Percentiles rank a stretch among this genome's conserved stretches.
Conservation (phyloP, 2,329 filamentous ascomycete species). For the Paraconiothyrium brasiliense region DNA sequence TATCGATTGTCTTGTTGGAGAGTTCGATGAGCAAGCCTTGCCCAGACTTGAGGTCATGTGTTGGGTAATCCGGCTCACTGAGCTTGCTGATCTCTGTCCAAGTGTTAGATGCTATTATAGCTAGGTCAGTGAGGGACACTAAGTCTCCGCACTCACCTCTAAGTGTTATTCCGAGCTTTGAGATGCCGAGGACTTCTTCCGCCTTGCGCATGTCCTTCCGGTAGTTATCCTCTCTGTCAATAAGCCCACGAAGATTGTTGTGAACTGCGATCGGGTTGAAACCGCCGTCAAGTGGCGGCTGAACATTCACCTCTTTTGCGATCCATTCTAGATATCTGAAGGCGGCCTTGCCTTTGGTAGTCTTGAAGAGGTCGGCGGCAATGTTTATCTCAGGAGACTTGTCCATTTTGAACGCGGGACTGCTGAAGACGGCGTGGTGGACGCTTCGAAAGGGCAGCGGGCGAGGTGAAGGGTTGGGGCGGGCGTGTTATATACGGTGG, state of each 20-base stretch:
- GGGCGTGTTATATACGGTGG: neutral
- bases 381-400: too few species aligned
- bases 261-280: neutral
- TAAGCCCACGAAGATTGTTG: neutral
- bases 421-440: neutral
- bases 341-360: too few species aligned
- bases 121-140: neutral
- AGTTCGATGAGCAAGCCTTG: too few species aligned
- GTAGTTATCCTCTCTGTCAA: neutral
- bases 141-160: neutral
- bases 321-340: too few species aligned
- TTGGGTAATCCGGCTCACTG: neutral
- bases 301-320: too few species aligned
- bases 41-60: neutral
- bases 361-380: too few species aligned
- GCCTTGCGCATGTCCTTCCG: neutral
- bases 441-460: neutral
- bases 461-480: neutral
- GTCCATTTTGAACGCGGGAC: too few species aligned
- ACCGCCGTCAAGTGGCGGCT: too few species aligned
- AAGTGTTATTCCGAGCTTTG: neutral
- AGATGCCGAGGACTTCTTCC: neutral
- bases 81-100: neutral
- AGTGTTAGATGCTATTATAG: neutral
- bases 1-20: too few species aligned